Percentiles rank a stretch among this genome's conserved stretches.
Conservation (phyloP, 2,329 filamentous ascomycete species). For the Penicillium sp. region DNA sequence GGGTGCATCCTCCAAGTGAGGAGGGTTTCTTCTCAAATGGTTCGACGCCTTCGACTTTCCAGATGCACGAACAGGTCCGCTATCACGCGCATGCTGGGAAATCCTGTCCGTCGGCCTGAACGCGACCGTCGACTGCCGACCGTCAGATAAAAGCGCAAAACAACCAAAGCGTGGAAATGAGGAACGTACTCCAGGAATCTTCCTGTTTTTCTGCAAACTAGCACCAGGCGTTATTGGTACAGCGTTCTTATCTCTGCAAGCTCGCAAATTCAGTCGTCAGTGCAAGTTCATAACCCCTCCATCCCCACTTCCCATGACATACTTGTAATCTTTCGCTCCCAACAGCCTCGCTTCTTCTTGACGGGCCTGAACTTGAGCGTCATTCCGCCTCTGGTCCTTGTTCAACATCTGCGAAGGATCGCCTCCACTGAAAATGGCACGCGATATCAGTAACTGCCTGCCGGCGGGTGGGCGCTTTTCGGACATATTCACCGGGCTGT, state of each 20-base stretch:
- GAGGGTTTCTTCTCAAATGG: constrained; percentile 1
- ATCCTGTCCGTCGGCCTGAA: constrained; percentile 28
- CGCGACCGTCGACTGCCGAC: constrained; percentile 13
- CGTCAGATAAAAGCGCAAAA: constrained; percentile 1
- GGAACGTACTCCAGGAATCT: constrained; percentile 20
- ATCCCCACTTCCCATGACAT: constrained; percentile 2
- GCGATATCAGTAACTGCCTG: constrained; percentile 12
- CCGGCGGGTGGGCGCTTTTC: neutral
- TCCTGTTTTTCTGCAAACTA: constrained; percentile 16
- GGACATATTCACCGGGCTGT: constrained; percentile 16
- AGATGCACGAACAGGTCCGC: constrained; percentile 33
- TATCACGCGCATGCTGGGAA: constrained; percentile 27
- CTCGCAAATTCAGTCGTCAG: neutral
- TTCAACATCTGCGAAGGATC: constrained; percentile 18
- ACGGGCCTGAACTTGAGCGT: constrained; percentile 9
- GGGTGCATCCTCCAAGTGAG: constrained; percentile 9
- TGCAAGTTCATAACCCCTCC: neutral
- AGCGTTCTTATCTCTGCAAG: constrained; percentile 17
- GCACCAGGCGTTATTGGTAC: constrained; percentile 31
- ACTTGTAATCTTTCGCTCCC: constrained; percentile 14
- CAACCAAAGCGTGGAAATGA: neutral
- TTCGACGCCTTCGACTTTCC: constrained; percentile 14
- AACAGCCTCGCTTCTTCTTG: constrained; percentile 23
- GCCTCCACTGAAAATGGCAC: constrained; percentile 7
- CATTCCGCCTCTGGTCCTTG: constrained; percentile 7